Percentiles rank a stretch among this genome's conserved stretches.
These are phyloP conservation scores for Neophaeococcomyces aloes DNA, from an alignment of 2,329 filamentous ascomycete genomes.

Conservation along the genomic window DNA sequence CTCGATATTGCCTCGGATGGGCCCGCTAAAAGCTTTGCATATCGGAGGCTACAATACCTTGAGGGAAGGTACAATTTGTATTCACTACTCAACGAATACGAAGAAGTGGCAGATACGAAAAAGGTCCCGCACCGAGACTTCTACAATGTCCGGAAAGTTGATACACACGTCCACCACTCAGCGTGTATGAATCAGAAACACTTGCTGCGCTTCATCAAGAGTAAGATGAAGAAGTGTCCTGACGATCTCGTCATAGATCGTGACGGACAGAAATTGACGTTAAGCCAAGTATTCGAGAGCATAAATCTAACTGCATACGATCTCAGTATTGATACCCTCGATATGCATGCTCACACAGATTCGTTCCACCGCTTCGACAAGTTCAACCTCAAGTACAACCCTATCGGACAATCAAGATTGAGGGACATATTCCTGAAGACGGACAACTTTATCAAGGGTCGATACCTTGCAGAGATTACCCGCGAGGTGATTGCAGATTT, in stretches of 20 bases:
- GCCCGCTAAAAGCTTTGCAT: slow-evolving; percentile 93
- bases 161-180: slow-evolving; percentile 97
- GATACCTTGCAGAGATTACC: slow-evolving; percentile 93
- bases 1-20: slow-evolving; percentile 87
- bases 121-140: slow-evolving; percentile 96
- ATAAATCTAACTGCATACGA: slow-evolving; percentile 97
- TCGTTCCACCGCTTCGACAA: slow-evolving; percentile 99
- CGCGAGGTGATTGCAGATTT: slow-evolving; percentile 96
- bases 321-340: slow-evolving; percentile 91
- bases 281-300: slow-evolving; percentile 90
- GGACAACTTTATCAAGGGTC: slow-evolving; percentile 92
- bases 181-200: slow-evolving; percentile 99
- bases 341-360: slow-evolving; percentile 98
- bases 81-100: slow-evolving; percentile 85
- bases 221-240: slow-evolving; percentile 97
- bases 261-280: slow-evolving; percentile 82
- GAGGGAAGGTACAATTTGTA: slow-evolving; percentile 98
- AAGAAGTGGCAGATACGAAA: slow-evolving; percentile 96
- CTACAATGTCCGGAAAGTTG: slow-evolving; percentile 97
- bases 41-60: slow-evolving; percentile 83
- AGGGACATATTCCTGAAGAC: slow-evolving; percentile 99
- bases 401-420: slow-evolving; percentile 85
- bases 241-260: slow-evolving; percentile 88
- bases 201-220: slow-evolving; percentile 95
- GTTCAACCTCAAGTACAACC: slow-evolving; percentile 98